These are phyloP conservation scores for Haplosporangium sp. DNA, from an alignment of 371 early-diverging fungal species.

Conservation along the genomic window DNA sequence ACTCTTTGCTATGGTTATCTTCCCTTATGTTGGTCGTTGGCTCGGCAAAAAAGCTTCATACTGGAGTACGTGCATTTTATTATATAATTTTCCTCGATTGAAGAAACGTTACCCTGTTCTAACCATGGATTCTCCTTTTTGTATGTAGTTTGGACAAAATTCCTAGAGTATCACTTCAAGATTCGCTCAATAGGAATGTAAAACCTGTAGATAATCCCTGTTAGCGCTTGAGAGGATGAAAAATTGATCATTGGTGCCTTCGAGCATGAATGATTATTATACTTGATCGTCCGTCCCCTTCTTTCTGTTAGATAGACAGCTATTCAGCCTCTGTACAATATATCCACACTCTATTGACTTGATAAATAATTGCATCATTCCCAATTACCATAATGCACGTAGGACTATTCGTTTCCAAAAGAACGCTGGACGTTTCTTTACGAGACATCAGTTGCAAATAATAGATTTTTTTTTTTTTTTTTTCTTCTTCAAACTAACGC, in stretches of 20 bases:
- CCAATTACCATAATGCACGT: too few species aligned
- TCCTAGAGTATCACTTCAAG: constrained; percentile 47
- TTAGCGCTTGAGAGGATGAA: background rate
- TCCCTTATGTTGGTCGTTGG: constrained; percentile 71
- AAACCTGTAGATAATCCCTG: background rate
- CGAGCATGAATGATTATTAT: background rate
- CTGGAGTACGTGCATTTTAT: constrained; percentile 58
- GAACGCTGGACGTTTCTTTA: too few species aligned
- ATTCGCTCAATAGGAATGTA: constrained; percentile 42
- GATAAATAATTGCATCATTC: background rate
- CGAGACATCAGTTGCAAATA: too few species aligned
- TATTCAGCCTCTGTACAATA: constrained; percentile 4
- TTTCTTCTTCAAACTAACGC: background rate
- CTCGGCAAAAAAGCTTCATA: constrained; percentile 69
- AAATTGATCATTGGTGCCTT: background rate
- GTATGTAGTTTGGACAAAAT: constrained; percentile 35
- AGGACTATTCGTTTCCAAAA: too few species aligned
- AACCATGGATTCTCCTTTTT: background rate
- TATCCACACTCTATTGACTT: too few species aligned
- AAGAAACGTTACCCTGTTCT: background rate
- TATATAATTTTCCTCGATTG: background rate
- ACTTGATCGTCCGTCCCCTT: background rate
- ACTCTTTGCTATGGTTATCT: constrained; percentile 68
- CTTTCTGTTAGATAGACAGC: constrained; percentile 4
- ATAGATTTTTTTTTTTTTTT: background rate